These are phyloP conservation scores for Vitis hybrid DNA, from an alignment of 177 flowering plant genomes.

Conservation along the genomic window DNA sequence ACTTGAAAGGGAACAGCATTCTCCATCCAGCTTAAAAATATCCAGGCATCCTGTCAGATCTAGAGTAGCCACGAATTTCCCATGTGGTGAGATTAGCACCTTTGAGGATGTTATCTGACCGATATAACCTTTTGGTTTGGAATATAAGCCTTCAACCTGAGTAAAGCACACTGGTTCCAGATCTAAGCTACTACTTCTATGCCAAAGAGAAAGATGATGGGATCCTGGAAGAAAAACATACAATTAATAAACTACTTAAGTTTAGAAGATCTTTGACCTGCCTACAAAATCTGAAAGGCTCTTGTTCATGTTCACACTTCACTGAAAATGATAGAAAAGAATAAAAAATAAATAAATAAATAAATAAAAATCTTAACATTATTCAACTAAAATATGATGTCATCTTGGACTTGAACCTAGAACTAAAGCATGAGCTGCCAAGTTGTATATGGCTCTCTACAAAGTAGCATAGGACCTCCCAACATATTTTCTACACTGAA, in stretches of 20 bases:
- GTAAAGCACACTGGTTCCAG: slow-evolving; percentile 43
- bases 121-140: slow-evolving; percentile 32
- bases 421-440: not conserved
- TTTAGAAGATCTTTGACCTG: not conserved
- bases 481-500: too few species aligned
- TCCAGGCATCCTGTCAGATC: slow-evolving; percentile 63
- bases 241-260: not conserved
- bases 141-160: slow-evolving; percentile 64
- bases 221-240: slow-evolving; percentile 46
- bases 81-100: slow-evolving; percentile 69
- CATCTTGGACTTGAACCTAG: not conserved
- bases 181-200: slow-evolving; percentile 28
- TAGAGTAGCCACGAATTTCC: slow-evolving; percentile 58
- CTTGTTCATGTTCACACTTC: not conserved
- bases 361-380: too few species aligned
- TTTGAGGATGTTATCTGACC: slow-evolving; percentile 56
- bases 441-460: not conserved
- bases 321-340: too few species aligned
- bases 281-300: not conserved
- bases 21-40: slow-evolving; percentile 56
- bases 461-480: too few species aligned
- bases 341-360: too few species aligned
- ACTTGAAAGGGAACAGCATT: slow-evolving; percentile 35
- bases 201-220: slow-evolving; percentile 71
- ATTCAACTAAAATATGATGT: not conserved